Conservation (phyloP, 495 filamentous ascomycete genomes). For the Sordaria brevicollis region DNA sequence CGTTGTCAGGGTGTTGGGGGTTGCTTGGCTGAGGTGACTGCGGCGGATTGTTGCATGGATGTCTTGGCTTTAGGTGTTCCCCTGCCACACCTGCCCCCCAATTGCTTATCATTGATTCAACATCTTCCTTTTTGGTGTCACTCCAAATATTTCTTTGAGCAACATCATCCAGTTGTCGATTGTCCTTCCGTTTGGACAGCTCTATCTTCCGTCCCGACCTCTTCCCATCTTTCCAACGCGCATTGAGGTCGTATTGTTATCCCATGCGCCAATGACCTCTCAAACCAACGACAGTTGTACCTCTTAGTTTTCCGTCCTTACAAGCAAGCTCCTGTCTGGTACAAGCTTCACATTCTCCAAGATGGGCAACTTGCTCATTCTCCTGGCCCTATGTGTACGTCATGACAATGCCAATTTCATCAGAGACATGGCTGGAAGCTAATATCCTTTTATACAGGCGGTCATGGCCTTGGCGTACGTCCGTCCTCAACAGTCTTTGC, state of each 20-base stretch:
- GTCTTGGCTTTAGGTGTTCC: neutral
- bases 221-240: neutral
- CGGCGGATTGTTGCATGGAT: neutral
- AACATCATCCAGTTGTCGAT: neutral
- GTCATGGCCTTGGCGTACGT: constrained; percentile 93
- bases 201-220: neutral
- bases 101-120: neutral
- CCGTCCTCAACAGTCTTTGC: neutral
- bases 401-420: neutral
- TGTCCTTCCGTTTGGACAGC: neutral
- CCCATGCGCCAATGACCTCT: constrained; percentile 1
- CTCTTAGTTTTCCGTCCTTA: neutral
- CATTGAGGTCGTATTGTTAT: neutral
- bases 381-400: constrained; percentile 61
- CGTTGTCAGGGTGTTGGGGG: neutral
- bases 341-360: constrained; percentile 1
- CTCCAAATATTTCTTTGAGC: neutral
- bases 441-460: constrained; percentile 29
- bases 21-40: neutral
- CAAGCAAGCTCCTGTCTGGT: neutral
- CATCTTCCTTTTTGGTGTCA: neutral
- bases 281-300: neutral
- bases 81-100: neutral
- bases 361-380: constrained; percentile 74
- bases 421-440: constrained; percentile 11